phyloP scores from a whole-genome alignment of 2,329 filamentous ascomycete genomes.

The Phyllosticta paracitricarpa region DNA sequence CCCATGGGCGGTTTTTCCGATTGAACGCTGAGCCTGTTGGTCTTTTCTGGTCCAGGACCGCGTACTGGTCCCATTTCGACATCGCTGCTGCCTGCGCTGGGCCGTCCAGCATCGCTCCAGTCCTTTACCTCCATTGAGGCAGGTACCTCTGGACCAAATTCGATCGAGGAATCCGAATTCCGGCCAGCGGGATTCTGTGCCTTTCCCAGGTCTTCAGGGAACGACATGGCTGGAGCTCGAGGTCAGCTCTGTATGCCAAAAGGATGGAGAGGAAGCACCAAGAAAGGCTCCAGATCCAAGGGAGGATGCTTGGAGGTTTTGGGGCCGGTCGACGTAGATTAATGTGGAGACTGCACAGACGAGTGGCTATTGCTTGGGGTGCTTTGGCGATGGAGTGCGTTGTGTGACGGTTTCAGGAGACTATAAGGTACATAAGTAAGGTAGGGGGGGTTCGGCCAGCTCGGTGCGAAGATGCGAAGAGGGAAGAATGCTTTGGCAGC shows the following conservation, averaged over 20 bases:
- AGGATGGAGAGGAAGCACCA: not conserved
- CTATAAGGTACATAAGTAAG: not conserved
- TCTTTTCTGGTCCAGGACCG: not conserved
- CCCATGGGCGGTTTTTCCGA: slow-evolving; percentile 2
- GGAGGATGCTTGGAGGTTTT: not conserved
- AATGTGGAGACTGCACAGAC: not conserved
- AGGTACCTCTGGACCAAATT: not conserved
- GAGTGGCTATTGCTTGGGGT: not conserved
- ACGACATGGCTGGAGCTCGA: not conserved
- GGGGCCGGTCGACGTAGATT: not conserved
- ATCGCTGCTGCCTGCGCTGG: not conserved
- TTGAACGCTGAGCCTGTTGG: not conserved
- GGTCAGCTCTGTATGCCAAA: not conserved
- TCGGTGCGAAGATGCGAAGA: not conserved
- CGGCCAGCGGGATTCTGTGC: not conserved
- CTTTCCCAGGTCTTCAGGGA: slow-evolving; percentile 1
- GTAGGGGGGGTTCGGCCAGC: not conserved
- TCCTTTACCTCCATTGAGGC: not conserved
- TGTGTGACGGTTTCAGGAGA: not conserved
- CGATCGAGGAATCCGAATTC: not conserved
- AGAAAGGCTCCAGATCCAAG: not conserved
- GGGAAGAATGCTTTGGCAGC: not conserved
- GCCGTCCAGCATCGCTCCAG: not conserved
- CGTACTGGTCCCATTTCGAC: not conserved
- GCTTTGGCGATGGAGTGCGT: not conserved